These are phyloP conservation scores for Adenanthera pavonina DNA, from an alignment of 306 rosid genomes.

Conservation along the genomic window DNA sequence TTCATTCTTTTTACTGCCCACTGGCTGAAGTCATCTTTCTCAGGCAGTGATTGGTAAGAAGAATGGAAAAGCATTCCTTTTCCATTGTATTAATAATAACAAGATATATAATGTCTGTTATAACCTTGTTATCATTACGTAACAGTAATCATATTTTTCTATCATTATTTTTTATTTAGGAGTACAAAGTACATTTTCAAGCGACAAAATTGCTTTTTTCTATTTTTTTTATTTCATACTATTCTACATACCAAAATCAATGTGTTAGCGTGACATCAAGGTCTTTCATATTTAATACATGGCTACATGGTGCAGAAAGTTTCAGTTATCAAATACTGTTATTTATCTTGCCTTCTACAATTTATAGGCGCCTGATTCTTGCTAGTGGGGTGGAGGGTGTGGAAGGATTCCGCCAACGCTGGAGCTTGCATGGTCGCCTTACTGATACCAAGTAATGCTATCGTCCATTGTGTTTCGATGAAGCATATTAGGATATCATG, in stretches of 20 bases:
- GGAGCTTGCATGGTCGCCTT: conserved; percentile 95
- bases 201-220: background rate
- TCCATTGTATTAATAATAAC: too few relatives aligned
- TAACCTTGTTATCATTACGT: background rate
- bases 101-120: too few relatives aligned
- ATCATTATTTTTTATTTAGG: background rate
- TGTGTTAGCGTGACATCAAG: conserved; percentile 13
- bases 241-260: background rate
- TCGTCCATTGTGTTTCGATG: conserved; percentile 37
- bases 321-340: conserved; percentile 15
- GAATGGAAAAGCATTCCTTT: too few relatives aligned
- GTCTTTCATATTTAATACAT: conserved; percentile 2
- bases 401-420: conserved; percentile 89
- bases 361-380: conserved; percentile 83
- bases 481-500: conserved; percentile 28
- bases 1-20: conserved; percentile 5
- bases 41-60: too few relatives aligned
- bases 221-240: too few relatives aligned
- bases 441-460: conserved; percentile 75
- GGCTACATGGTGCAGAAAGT: conserved; percentile 17
- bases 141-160: background rate
- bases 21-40: conserved; percentile 3
- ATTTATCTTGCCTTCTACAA: conserved; percentile 25
- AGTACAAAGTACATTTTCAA: background rate
- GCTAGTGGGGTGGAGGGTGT: conserved; percentile 90